A percentile compares a stretch with the other conserved stretches of the same genome.
These are phyloP conservation scores for Melanomma pulvis-pyrius DNA, from an alignment of 495 filamentous ascomycete species.

Conservation along the genomic window DNA sequence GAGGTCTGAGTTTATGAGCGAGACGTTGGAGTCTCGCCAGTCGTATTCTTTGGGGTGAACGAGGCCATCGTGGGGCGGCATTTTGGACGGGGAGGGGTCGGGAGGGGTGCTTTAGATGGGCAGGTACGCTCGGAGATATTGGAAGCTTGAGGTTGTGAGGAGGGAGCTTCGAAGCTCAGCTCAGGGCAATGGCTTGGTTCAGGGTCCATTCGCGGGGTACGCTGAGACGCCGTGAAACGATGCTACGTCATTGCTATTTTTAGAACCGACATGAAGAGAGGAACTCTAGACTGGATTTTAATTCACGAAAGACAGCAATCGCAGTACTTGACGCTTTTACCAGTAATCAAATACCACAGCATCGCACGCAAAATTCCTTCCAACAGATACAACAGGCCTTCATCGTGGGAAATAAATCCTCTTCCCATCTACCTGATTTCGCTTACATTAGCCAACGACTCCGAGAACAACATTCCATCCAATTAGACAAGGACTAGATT, in stretches of 20 bases:
- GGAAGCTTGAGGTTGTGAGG: no score
- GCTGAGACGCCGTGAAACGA: not conserved
- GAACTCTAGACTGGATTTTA: not conserved
- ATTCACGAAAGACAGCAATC: no score
- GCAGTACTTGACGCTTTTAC: no score
- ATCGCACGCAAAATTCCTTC: no score
- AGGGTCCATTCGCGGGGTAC: not conserved
- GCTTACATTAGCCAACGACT: no score
- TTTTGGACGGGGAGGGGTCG: slow-evolving; percentile 28
- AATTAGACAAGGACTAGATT: no score
- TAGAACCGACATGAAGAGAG: not conserved
- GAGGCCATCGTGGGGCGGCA: slow-evolving; percentile 60
- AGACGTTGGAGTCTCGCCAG: slow-evolving; percentile 65
- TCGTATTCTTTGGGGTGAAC: slow-evolving; percentile 63
- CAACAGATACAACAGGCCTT: no score
- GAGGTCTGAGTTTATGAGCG: slow-evolving; percentile 60
- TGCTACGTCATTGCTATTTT: not conserved
- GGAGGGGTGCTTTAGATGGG: not conserved
- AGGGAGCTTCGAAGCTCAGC: not conserved
- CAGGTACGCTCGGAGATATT: no score
- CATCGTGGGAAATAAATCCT: no score
- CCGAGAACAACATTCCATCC: no score
- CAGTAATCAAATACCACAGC: no score
- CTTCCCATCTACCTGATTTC: no score
- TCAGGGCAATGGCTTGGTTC: not conserved